Percentiles rank a stretch among this genome's conserved stretches.
Evolutionary conservation across 2,329 filamentous ascomycete genomes (phyloP).

Genomic region (Fusarium torreyae): DNA sequence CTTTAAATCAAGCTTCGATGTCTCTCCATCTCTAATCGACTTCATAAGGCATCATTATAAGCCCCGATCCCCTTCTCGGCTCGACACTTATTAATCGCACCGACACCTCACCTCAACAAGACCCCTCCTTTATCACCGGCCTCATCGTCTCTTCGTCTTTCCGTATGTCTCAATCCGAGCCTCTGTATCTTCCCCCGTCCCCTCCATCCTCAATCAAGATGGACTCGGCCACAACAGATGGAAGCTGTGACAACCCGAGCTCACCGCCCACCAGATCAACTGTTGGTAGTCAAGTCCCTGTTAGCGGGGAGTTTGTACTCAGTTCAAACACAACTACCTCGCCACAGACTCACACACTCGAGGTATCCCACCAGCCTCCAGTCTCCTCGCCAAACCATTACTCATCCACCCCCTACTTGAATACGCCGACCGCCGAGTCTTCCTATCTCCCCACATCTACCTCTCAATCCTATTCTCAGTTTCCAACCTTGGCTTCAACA

Average conservation of each 20-base stretch:
- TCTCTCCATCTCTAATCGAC: constrained; percentile 42
- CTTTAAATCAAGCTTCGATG: constrained; percentile 45
- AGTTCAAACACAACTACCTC: constrained; percentile 46
- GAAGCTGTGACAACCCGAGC: constrained; percentile 48
- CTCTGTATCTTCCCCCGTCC: constrained; percentile 49
- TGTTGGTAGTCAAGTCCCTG: constrained; percentile 42
- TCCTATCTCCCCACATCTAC: constrained; percentile 46
- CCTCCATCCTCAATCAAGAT: constrained; percentile 52
- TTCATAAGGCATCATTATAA: constrained; percentile 46
- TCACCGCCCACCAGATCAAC: constrained; percentile 50
- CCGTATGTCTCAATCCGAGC: constrained; percentile 52
- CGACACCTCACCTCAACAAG: constrained; percentile 41
- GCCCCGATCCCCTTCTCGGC: constrained; percentile 32
- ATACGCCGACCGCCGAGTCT: constrained; percentile 43
- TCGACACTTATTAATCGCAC: constrained; percentile 38
- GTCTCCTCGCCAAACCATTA: constrained; percentile 47
- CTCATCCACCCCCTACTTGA: constrained; percentile 45
- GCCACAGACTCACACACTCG: constrained; percentile 43
- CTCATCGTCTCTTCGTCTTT: constrained; percentile 41
- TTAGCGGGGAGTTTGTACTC: constrained; percentile 39
- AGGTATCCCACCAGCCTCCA: constrained; percentile 40
- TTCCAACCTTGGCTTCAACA: constrained; percentile 42
- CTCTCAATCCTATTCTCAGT: constrained; percentile 48
- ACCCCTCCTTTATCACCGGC: constrained; percentile 38
- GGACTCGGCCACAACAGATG: constrained; percentile 49